phyloP scores from a whole-genome alignment of 495 filamentous ascomycete genomes.

The Annulohypoxylon moriforme region DNA sequence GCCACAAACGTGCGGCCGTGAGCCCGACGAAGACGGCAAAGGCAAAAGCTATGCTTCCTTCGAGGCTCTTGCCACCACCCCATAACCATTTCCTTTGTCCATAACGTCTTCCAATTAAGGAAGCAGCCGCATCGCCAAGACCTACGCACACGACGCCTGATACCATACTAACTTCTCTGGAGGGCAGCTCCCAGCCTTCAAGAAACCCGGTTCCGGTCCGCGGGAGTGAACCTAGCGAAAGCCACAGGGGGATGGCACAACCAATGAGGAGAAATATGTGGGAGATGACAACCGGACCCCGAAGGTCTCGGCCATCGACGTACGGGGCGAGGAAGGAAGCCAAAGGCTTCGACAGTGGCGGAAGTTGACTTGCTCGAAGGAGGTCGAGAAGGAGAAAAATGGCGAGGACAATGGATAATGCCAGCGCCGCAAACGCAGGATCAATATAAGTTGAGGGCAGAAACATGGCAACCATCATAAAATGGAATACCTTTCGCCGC shows the following conservation, averaged over 20 bases:
- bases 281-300: slow-evolving; percentile 92
- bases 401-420: slow-evolving; percentile 76
- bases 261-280: slow-evolving; percentile 97
- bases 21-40: slow-evolving; percentile 81
- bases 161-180: slow-evolving; percentile 84
- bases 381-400: slow-evolving; percentile 90
- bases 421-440: slow-evolving; percentile 82
- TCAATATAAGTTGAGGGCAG: slow-evolving; percentile 87
- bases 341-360: slow-evolving; percentile 83
- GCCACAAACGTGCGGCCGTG: slow-evolving; percentile 76
- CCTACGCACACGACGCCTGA: slow-evolving; percentile 93
- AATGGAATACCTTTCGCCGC: slow-evolving; percentile 97
- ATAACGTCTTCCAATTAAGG: slow-evolving; percentile 86
- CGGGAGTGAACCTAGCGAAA: slow-evolving; percentile 75
- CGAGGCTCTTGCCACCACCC: slow-evolving; percentile 94
- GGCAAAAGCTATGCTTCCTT: slow-evolving; percentile 89
- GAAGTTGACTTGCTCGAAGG: slow-evolving; percentile 88
- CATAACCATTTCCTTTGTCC: slow-evolving; percentile 93
- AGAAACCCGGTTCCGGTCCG: slow-evolving; percentile 64
- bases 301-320: slow-evolving; percentile 91
- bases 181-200: slow-evolving; percentile 76
- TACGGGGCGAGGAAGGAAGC: slow-evolving; percentile 90
- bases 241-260: slow-evolving; percentile 95
- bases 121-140: slow-evolving; percentile 95
- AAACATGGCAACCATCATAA: slow-evolving; percentile 97